Evolutionary conservation across 495 filamentous ascomycete species (phyloP).

Genomic region (Sordaria brevicollis): DNA sequence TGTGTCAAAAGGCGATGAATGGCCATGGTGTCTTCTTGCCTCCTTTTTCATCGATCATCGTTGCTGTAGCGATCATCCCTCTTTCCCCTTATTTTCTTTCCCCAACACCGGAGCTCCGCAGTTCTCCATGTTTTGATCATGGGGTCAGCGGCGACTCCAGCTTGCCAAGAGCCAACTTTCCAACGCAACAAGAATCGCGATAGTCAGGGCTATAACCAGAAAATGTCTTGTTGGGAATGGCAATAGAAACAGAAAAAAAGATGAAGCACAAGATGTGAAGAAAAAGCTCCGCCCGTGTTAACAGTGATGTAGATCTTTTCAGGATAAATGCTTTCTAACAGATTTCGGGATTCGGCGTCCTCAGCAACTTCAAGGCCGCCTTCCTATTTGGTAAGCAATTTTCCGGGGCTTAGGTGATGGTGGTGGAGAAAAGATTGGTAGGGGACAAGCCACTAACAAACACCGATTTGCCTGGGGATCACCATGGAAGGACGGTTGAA

Average conservation of each 20-base stretch:
- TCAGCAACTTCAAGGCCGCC: not conserved
- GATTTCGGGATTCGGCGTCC: not conserved
- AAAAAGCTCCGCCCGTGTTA: no score
- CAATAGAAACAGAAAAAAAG: no score
- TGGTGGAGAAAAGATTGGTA: not conserved
- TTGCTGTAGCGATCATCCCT: not conserved
- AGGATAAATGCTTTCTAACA: not conserved
- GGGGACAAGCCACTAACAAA: not conserved
- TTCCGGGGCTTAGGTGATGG: no score
- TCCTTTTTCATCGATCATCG: not conserved
- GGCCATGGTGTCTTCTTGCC: not conserved
- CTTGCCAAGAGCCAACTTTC: no score
- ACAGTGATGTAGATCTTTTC: not conserved
- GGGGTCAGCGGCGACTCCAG: not conserved
- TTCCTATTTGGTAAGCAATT: not conserved
- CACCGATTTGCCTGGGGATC: not conserved
- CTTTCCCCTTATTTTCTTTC: not conserved
- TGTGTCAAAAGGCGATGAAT: no score
- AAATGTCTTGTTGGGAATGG: no score
- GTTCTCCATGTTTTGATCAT: not conserved
- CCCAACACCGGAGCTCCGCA: not conserved
- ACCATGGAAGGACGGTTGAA: not conserved
- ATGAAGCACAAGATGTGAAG: no score
- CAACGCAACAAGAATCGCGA: no score
- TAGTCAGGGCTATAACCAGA: no score